phyloP scores from a whole-genome alignment of 345 rosid genomes.

The Populus euphratica region DNA sequence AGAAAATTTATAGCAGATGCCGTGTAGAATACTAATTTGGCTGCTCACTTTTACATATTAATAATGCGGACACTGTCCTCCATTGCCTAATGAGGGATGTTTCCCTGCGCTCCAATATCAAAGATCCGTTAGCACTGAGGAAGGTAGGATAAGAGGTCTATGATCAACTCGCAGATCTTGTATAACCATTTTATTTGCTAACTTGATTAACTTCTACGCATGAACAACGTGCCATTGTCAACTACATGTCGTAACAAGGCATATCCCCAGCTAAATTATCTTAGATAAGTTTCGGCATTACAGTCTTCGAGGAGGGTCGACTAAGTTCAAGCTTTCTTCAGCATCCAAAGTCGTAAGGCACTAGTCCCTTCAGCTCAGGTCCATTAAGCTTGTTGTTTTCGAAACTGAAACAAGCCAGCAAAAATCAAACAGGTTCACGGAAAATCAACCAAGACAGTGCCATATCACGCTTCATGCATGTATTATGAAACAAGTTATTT shows the following conservation, averaged over 20 bases:
- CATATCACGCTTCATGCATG: not conserved
- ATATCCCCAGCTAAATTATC: not conserved
- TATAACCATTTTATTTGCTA: conserved; percentile 9
- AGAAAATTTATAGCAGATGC: not conserved
- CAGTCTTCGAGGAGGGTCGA: not conserved
- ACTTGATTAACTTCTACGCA: not conserved
- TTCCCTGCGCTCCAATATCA: too few relatives aligned
- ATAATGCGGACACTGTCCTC: not conserved
- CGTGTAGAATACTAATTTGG: not conserved
- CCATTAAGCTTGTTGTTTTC: conserved; percentile 58
- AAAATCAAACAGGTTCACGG: not conserved
- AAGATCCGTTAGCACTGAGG: not conserved
- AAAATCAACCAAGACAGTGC: not conserved
- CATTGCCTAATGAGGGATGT: not conserved
- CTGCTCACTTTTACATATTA: not conserved
- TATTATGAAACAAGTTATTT: not conserved
- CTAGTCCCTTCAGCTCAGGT: conserved; percentile 72
- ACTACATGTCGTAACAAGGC: conserved; percentile 1
- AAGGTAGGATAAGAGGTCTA: not conserved
- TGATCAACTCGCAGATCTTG: not conserved
- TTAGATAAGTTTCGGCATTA: not conserved
- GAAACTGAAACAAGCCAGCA: conserved; percentile 33
- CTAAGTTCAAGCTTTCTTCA: conserved; percentile 10
- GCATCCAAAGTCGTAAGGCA: conserved; percentile 69
- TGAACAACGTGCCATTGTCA: not conserved